phyloP scores from a whole-genome alignment of 768 basidiomycete genomes.

The Suillus plorans region DNA sequence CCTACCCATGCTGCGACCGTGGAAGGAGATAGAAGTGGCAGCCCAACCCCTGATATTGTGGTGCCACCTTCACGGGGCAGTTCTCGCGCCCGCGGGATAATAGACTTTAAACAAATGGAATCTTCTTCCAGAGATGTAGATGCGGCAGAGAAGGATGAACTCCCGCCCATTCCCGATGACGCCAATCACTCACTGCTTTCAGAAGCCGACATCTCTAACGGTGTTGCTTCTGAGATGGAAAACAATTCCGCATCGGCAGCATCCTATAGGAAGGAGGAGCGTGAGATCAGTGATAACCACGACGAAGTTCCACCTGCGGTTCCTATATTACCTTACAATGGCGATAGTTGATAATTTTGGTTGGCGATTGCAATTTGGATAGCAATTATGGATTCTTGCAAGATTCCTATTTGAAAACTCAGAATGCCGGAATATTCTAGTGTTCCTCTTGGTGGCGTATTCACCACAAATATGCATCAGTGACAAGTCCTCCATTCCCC shows the following conservation, averaged over 20 bases:
- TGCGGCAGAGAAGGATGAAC: not conserved
- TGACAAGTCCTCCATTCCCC: conserved; percentile 4
- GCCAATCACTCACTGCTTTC: not conserved
- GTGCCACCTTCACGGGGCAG: conserved; percentile 21
- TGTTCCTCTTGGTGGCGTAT: not conserved
- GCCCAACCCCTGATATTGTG: conserved; percentile 20
- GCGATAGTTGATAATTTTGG: conserved; percentile 1
- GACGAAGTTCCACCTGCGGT: conserved; percentile 1
- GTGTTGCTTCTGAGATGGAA: not conserved
- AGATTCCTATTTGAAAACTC: not conserved
- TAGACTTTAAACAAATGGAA: conserved; percentile 11
- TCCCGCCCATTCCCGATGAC: conserved; percentile 3
- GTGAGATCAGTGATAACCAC: not conserved
- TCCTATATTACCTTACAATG: conserved; percentile 1
- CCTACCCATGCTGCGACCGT: conserved; percentile 14
- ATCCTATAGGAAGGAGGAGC: not conserved
- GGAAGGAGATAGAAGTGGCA: conserved; percentile 10
- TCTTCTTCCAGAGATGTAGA: not conserved
- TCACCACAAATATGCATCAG: not conserved
- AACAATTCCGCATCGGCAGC: not conserved
- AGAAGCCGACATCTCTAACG: not conserved
- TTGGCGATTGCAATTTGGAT: not conserved
- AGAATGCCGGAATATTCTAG: not conserved
- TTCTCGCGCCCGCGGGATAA: conserved; percentile 16
- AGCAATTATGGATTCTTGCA: not conserved